A percentile compares a stretch with the other conserved stretches of the same genome.
Evolutionary conservation across 257 asterid genomes (phyloP).

Genomic region (Gentiana dahurica): DNA sequence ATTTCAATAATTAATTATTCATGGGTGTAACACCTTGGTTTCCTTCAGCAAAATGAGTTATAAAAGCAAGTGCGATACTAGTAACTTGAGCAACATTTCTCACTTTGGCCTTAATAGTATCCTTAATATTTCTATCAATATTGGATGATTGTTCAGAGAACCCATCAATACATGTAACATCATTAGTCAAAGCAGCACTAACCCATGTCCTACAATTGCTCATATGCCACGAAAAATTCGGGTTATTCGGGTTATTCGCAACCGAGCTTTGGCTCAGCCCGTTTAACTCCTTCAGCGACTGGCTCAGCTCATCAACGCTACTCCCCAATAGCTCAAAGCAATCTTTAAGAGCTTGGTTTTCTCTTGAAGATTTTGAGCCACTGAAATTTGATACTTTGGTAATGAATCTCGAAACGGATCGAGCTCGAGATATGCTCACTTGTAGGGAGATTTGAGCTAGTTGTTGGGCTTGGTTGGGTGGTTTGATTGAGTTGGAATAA

Average conservation of each 20-base stretch:
- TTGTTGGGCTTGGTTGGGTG: slow-evolving; percentile 21
- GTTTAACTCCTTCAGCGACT: slow-evolving; percentile 41
- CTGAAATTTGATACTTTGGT: slow-evolving; percentile 20
- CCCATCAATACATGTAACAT: slow-evolving; percentile 52
- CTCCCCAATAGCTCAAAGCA: slow-evolving; percentile 39
- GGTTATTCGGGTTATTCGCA: slow-evolving; percentile 3
- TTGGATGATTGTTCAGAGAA: slow-evolving; percentile 16
- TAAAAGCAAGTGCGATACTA: slow-evolving; percentile 64
- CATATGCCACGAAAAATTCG: slow-evolving; percentile 49
- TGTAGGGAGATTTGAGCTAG: slow-evolving; percentile 44
- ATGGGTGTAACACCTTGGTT: slow-evolving; percentile 11
- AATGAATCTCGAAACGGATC: slow-evolving; percentile 23
- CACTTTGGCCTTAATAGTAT: slow-evolving; percentile 40
- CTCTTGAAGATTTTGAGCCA: slow-evolving; percentile 31
- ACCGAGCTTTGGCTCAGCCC: slow-evolving; percentile 9
- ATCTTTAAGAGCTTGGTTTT: slow-evolving; percentile 39
- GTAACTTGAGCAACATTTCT: slow-evolving; percentile 50
- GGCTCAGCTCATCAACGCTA: slow-evolving; percentile 39
- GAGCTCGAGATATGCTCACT: slow-evolving; percentile 41
- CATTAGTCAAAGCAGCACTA: slow-evolving; percentile 70
- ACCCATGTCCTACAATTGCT: slow-evolving; percentile 75
- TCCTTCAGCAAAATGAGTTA: slow-evolving; percentile 52
- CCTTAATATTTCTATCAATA: slow-evolving; percentile 42
- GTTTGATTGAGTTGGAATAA: slow-evolving; percentile 31
- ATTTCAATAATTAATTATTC: too few species aligned